Conservation (phyloP, 2,329 filamentous ascomycete species). For the Geoglossum cookeanum region DNA sequence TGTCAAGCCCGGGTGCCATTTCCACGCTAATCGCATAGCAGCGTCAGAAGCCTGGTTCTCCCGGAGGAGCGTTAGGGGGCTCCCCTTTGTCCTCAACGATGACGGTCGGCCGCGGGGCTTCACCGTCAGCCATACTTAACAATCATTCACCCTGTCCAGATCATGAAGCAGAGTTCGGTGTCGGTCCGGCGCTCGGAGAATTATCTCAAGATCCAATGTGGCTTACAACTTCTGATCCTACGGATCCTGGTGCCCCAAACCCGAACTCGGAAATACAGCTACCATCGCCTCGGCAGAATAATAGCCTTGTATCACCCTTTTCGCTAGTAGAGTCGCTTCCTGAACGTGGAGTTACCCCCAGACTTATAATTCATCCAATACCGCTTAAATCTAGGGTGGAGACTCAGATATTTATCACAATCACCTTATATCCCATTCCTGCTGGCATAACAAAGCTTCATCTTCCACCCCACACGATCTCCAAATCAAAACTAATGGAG, state of each 20-base stretch:
- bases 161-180: slow-evolving; percentile 15
- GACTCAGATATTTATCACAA: slow-evolving; percentile 79
- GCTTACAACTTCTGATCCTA: neutral
- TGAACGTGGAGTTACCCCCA: slow-evolving; percentile 16
- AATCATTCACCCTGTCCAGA: slow-evolving; percentile 27
- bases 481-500: slow-evolving; percentile 76
- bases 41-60: slow-evolving; percentile 23
- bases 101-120: slow-evolving; percentile 32
- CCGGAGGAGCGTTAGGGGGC: slow-evolving; percentile 20
- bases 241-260: neutral
- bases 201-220: neutral
- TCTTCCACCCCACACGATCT: slow-evolving; percentile 76
- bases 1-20: neutral
- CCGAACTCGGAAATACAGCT: neutral
- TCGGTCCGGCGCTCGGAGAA: neutral
- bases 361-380: slow-evolving; percentile 43
- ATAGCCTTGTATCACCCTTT: slow-evolving; percentile 13
- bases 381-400: slow-evolving; percentile 80
- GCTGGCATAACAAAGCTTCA: slow-evolving; percentile 61
- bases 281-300: slow-evolving; percentile 14
- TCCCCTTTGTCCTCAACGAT: slow-evolving; percentile 33
- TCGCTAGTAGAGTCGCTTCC: slow-evolving; percentile 11
- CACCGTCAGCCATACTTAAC: slow-evolving; percentile 28
- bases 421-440: slow-evolving; percentile 60
- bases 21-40: slow-evolving; percentile 13